Conservation (phyloP, 306 rosid species). For the Lathyrus oleraceus region DNA sequence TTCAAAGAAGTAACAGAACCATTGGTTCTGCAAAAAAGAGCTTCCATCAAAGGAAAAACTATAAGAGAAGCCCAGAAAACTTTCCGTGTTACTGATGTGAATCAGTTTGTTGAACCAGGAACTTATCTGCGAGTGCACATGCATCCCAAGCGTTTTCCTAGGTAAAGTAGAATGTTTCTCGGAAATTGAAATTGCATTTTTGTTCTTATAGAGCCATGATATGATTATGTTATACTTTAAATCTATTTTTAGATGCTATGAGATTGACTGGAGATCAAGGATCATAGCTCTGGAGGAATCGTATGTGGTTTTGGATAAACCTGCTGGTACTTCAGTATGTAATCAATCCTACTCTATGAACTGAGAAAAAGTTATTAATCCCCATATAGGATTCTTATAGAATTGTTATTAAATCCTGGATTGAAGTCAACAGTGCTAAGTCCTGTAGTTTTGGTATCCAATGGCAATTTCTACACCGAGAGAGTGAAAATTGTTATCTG, state of each 20-base stretch:
- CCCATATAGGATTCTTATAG: not conserved
- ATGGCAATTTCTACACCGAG: conserved; percentile 6
- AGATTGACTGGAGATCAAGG: conserved; percentile 92
- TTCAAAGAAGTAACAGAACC: conserved; percentile 71
- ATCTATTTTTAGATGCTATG: conserved; percentile 70
- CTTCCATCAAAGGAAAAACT: conserved; percentile 83
- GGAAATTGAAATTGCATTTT: not conserved
- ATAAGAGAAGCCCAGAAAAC: conserved; percentile 87
- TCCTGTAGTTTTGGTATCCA: conserved; percentile 2
- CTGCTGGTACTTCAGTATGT: conserved; percentile 92
- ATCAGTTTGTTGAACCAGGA: conserved; percentile 78
- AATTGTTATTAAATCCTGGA: conserved; percentile 1
- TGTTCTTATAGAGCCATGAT: conserved; percentile 16
- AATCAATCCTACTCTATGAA: conserved; percentile 37
- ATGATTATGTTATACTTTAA: conserved; percentile 34
- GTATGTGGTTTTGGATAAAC: conserved; percentile 88
- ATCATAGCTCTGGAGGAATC: conserved; percentile 72
- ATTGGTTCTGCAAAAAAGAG: conserved; percentile 58
- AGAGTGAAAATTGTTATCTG: conserved; percentile 25
- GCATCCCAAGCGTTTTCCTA: conserved; percentile 89
- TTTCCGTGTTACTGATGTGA: conserved; percentile 61
- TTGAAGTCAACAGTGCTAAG: conserved; percentile 13
- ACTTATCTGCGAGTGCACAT: conserved; percentile 77
- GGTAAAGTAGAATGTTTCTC: conserved; percentile 43
- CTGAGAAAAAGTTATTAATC: conserved; percentile 7